Evolutionary conservation across 2,329 filamentous ascomycete species (phyloP).

Genomic region (Penicillium sp.): DNA sequence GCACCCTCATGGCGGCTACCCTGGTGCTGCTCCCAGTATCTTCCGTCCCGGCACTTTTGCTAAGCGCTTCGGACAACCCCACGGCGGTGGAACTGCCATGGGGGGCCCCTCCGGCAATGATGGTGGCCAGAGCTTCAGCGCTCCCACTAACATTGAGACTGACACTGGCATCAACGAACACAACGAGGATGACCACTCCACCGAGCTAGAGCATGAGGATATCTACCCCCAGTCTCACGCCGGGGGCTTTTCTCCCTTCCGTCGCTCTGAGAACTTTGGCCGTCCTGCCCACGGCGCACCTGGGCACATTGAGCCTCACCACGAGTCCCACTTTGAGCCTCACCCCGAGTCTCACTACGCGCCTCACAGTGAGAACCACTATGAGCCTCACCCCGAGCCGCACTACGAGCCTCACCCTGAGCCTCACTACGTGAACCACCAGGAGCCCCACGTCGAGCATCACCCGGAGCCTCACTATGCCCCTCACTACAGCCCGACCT

Average conservation of each 20-base stretch:
- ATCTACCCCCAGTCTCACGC: constrained; percentile 7
- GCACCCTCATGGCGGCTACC: neutral
- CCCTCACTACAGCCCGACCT: neutral
- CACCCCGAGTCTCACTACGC: neutral
- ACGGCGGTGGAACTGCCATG: constrained; percentile 15
- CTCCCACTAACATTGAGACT: constrained; percentile 12
- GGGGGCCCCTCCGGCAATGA: constrained; percentile 24
- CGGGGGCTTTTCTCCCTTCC: neutral
- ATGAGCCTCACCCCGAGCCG: neutral
- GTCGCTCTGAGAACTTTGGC: neutral
- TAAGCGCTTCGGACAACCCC: constrained; percentile 11
- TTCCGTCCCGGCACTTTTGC: constrained; percentile 4
- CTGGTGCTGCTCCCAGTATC: neutral
- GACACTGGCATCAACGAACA: constrained; percentile 13
- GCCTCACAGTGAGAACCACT: neutral
- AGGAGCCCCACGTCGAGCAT: neutral
- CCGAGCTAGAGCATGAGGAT: constrained; percentile 13
- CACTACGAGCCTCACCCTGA: neutral
- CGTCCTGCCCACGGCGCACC: neutral
- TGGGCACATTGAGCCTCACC: neutral
- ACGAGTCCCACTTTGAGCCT: neutral
- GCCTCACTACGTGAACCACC: neutral
- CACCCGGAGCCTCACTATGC: neutral
- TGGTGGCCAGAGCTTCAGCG: constrained; percentile 19
- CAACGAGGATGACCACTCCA: constrained; percentile 18